Evolutionary conservation across 768 basidiomycete species (phyloP), one percentile per base, ranked within the genome.

Genomic region (Tricholoma bakamatsutake): DNA sequence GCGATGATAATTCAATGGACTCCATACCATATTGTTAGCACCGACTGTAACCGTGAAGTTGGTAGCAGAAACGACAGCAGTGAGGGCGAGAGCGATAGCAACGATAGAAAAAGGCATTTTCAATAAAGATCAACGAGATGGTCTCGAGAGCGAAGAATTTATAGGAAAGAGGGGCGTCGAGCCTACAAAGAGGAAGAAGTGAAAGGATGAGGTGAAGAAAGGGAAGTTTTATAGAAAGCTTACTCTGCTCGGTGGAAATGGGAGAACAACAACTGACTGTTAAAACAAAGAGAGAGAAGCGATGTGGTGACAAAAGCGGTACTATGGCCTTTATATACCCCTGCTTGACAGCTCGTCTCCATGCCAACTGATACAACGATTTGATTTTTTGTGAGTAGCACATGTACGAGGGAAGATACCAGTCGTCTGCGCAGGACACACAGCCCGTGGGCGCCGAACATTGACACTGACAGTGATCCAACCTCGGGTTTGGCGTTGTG

Each of bases 51-150:
- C 69, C 8, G 62, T 49, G 52, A 69, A 57, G 47, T 72, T 59
- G 6, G 63, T 69, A 50, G 79, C 79, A 31, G 66, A 69, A 56
- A 66, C 75, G 24, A 68, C 65, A 50, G 66, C 69, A 57, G 74
- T 73, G 60, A 76, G 65, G 60, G 73, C 63, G 61, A 80, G 69
- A 63, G 75, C 73, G 71, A 71, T 64, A 47, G 69, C 61, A 62
- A 73, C 70, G 64, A 74, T 56, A 58, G 77, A 74, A 71, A 78
- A 79, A 66, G 70, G 81, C 82, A 84, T 85, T 67, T 69, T 76
- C 56, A 54, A 63, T 58, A 57, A 61, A 54, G 39, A 57, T 59
- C 67, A 67, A 65, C 61, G 63, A 33, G 34, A 43, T 40, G 28
- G 50, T 56, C 46, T 59, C 50, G 47, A 66, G 27, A 56, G 50